Conservation (phyloP, 169 alveolate species). For the Cryptosporidium andersoni region DNA sequence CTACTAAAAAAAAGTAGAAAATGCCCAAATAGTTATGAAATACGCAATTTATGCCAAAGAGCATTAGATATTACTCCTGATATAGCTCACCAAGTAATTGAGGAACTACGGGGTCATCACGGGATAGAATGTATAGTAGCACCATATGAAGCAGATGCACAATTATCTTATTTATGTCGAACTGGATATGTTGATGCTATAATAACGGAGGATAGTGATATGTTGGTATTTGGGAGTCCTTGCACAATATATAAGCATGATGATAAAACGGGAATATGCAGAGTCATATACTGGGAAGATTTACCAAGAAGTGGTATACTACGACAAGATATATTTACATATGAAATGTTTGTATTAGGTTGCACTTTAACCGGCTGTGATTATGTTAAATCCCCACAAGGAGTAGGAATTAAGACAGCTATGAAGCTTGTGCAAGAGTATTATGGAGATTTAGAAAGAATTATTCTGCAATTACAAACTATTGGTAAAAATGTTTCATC, state of each 20-base stretch:
- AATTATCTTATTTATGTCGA: conserved; percentile 92
- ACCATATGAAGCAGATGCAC: conserved; percentile 99
- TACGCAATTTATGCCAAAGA: conserved; percentile 75
- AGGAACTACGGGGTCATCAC: conserved; percentile 76
- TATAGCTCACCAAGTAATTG: conserved; percentile 82
- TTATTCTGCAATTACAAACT: conserved; percentile 34
- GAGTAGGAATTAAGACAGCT: conserved; percentile 85
- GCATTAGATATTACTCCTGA: conserved; percentile 78
- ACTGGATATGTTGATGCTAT: conserved; percentile 87
- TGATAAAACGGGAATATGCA: conserved; percentile 73
- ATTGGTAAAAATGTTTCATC: conserved; percentile 46
- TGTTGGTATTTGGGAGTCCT: conserved; percentile 92
- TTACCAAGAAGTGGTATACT: conserved; percentile 68
- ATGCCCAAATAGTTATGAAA: conserved; percentile 79
- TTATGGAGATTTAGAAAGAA: conserved; percentile 33
- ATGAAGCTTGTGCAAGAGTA: conserved; percentile 73
- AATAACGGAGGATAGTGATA: conserved; percentile 93
- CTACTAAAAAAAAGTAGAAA: conserved; percentile 27
- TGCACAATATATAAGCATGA: conserved; percentile 79
- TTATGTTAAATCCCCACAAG: conserved; percentile 80
- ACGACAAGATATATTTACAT: conserved; percentile 69
- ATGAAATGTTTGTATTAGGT: conserved; percentile 74
- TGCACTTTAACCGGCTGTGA: conserved; percentile 86
- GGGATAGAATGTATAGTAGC: conserved; percentile 91
- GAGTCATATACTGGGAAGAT: conserved; percentile 67